Base-by-base conservation (phyloP, 1,139 yeast genomes). In the Blastobotrys serpentis region DNA sequence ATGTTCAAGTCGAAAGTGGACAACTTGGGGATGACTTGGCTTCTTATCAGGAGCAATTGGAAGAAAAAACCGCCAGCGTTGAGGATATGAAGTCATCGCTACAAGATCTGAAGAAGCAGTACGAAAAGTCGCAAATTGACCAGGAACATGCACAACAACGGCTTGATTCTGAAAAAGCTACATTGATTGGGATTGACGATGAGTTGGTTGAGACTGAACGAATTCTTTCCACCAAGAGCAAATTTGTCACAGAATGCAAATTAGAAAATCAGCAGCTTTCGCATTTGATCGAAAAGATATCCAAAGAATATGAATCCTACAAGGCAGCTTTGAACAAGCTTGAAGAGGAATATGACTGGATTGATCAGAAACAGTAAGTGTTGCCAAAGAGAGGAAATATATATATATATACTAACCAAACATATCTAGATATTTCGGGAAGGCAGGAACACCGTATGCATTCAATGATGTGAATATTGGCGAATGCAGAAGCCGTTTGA, bases 101-200 rank as follows among this genome's bases (percentile, higher is more conserved):
- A 4, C 44, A 52, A 1, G 16, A 58, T 13, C 58, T 67, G 5
- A 65, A 65, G 11, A 49, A 53, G 3, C 69, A 71, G 17, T 61
- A 76, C 2, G 57, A 54, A 5, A 66, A 63, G 1, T 53, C 70
- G 1, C 62, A 60, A 1, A 61, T 61, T 0, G 61, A 68, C 25
- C 68, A 79, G 13, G 65, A 60, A 1, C 63, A 69, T 0, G 65
- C 77, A 1, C 71, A 71, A 42, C 68, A 69, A 0, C 70, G 72
- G 44, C 71, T 85, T 18, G 84, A 82, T 22, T 77, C 73, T 19
- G 96, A 87, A 61, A 79, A 76, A 56, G 75, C 80, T 6, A 78
- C 77, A 48, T 68, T 86, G 46, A 62, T 82, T 40, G 92, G 92
- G 2, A 74, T 87, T 43, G 84, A 86, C 62, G 95, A 86, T 52